phyloP scores from a whole-genome alignment of 208 protist species.

The Trypanosoma caninum region DNA sequence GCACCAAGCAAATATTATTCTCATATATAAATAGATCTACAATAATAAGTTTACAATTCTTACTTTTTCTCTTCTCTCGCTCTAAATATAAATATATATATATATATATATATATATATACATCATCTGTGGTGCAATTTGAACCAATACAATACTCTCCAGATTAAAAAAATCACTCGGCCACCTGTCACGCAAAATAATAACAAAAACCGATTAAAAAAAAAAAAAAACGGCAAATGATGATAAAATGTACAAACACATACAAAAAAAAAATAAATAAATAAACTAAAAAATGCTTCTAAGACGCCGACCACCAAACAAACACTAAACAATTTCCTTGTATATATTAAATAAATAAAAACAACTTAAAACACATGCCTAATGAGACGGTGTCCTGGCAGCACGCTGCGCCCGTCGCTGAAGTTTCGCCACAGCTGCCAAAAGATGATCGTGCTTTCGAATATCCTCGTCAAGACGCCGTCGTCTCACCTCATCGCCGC shows the following conservation, averaged over 20 bases:
- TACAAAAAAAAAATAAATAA: neutral
- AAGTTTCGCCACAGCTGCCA: slow-evolving; percentile 60
- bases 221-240: neutral
- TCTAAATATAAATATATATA: too few species aligned
- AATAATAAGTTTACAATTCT: too few species aligned
- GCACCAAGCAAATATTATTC: too few species aligned
- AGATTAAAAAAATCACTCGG: too few species aligned
- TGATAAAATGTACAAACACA: neutral
- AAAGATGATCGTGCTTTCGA: slow-evolving; percentile 59
- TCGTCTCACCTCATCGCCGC: slow-evolving; percentile 18
- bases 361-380: slow-evolving; percentile 3
- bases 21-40: too few species aligned
- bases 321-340: neutral
- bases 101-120: too few species aligned
- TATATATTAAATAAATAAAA: neutral
- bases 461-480: slow-evolving; percentile 58
- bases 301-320: too few species aligned
- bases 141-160: too few species aligned
- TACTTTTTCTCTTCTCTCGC: too few species aligned
- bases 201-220: neutral
- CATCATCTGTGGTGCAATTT: too few species aligned
- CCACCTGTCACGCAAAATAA: neutral
- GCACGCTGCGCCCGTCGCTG: slow-evolving; percentile 49
- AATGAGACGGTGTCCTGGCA: slow-evolving; percentile 21
- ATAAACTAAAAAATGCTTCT: neutral